Evolutionary conservation across 352 stramenopile species (phyloP), one percentile per base, ranked within the genome.

Genomic region (Globisporangium carolinianum): DNA sequence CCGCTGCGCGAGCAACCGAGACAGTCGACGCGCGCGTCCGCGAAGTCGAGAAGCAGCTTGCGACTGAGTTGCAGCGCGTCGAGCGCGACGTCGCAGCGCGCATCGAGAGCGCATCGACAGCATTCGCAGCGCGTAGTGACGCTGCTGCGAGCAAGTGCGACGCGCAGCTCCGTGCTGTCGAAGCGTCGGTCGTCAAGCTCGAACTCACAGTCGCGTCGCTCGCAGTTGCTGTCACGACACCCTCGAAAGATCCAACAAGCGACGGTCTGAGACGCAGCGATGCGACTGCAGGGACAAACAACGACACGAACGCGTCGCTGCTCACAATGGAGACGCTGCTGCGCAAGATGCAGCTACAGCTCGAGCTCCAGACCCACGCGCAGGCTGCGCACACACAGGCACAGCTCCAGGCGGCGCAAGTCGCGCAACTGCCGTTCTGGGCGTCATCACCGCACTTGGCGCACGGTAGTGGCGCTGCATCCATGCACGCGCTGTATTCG

Each of bases 301-400:
- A 4, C 3, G 63, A 79, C 49, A 62, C 61, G n/a, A 69, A 42
- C 47, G 54, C 64, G 41, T 76, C 73, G 38, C 51, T 79, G 46
- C 65, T 69, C 7, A 69, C 69, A 9, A 85, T 89, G 57, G 76
- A 89, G 24, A 52, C 61, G 50, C 57, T 83, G 46, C 62, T 89
- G 47, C 75, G 87, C 38, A 79, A 84, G 55, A 77, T 89, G 73
- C 72, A 86, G 59, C 54, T 83, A 11, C 79, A 89, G 54, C 65
- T 86, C n/a, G 70, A 82, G 48, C 53, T 79, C 2, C 76, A 89
- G 45, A 50, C 61, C 7, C 70, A 78, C 24, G 60, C 53, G 11
- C 69, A 77, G 36, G 24, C 24, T 32, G 60, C 57, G 6, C 66
- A 72, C 32, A 61, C 67, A 35, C 70, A 54, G 53, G 38, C 67